These are phyloP conservation scores for Scheffersomyces segobiensis DNA, from an alignment of 1,139 yeast genomes.

Conservation along the genomic window DNA sequence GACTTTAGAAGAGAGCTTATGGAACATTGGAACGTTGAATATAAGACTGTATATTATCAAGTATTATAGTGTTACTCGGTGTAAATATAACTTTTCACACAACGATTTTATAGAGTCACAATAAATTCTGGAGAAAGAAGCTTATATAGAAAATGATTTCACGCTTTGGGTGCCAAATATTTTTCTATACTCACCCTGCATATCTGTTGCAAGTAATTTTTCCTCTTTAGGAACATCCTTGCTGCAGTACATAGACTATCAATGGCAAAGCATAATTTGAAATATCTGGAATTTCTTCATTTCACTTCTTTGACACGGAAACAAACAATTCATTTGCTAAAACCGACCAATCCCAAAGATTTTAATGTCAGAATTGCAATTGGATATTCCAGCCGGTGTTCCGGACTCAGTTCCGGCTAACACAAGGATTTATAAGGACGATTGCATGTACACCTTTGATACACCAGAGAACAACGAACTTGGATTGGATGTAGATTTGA, in stretches of 20 bases:
- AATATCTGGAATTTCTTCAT: neutral
- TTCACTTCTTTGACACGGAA: neutral
- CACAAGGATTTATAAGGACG: constrained; percentile 67
- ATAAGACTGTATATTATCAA: too few species aligned
- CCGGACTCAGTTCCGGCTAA: constrained; percentile 18
- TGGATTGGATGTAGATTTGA: constrained; percentile 75
- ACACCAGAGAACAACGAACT: constrained; percentile 58
- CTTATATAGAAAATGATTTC: neutral
- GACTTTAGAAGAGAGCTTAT: neutral
- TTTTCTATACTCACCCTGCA: neutral
- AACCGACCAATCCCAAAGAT: neutral
- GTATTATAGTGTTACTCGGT: too few species aligned
- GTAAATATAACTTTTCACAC: too few species aligned
- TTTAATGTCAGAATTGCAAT: neutral
- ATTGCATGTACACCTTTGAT: constrained; percentile 79
- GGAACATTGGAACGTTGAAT: neutral
- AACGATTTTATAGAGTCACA: too few species aligned
- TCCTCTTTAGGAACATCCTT: neutral
- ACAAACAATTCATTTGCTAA: neutral
- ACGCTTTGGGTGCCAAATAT: neutral
- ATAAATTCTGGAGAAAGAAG: neutral
- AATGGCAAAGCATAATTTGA: neutral
- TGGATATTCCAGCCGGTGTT: constrained; percentile 23
- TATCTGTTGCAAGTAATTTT: neutral
- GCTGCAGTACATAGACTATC: neutral